Evolutionary conservation across 306 rosid species (phyloP).

Genomic region (Gillenia trifoliata): DNA sequence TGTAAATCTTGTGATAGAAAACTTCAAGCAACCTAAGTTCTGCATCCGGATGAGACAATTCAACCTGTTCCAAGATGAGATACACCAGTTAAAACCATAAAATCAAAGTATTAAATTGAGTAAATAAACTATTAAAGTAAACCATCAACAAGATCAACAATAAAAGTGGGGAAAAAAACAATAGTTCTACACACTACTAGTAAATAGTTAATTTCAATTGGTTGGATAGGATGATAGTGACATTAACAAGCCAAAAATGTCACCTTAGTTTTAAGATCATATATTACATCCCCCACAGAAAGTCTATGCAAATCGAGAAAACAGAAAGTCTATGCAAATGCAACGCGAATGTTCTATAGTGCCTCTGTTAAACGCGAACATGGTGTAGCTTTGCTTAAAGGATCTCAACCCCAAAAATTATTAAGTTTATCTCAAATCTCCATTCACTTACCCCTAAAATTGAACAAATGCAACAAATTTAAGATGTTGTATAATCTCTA

Average conservation of each 20-base stretch:
- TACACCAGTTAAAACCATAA: not conserved
- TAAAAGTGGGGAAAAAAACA: not conserved
- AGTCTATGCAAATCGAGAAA: too few species aligned
- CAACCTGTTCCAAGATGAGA: conserved; percentile 48
- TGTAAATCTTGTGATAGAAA: conserved; percentile 85
- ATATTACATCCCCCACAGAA: too few species aligned
- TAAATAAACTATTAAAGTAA: not conserved
- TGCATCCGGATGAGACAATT: conserved; percentile 70
- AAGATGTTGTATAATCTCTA: too few species aligned
- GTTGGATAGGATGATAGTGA: not conserved
- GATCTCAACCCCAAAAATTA: too few species aligned
- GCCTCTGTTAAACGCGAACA: too few species aligned
- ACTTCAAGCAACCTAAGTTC: conserved; percentile 94
- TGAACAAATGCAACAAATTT: too few species aligned
- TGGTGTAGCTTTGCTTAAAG: too few species aligned
- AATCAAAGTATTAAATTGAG: not conserved
- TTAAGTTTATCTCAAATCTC: too few species aligned
- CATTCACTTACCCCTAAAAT: too few species aligned
- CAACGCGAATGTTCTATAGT: too few species aligned
- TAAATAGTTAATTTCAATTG: not conserved
- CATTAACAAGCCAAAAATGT: not conserved
- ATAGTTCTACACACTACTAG: not conserved
- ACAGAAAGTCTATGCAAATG: too few species aligned
- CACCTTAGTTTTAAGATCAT: too few species aligned
- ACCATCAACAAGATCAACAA: not conserved